Evolutionary conservation across 2,329 filamentous ascomycete species (phyloP).

Genomic region (Lachnellula cervina): DNA sequence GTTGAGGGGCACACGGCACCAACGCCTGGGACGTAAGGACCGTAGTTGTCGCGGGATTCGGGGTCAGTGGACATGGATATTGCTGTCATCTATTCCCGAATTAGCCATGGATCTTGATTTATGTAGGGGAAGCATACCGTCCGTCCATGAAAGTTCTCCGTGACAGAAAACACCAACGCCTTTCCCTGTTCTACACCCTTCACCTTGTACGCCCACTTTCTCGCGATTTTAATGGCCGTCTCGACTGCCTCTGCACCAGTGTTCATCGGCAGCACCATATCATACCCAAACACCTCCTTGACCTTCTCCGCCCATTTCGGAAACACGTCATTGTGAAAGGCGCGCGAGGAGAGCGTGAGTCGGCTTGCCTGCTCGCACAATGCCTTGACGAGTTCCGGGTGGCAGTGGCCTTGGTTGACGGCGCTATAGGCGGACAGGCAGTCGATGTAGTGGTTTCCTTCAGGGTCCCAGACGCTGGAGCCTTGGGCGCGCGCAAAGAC

Average conservation of each 20-base stretch:
- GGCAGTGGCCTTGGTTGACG: constrained; percentile 97
- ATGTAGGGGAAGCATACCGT: constrained; percentile 57
- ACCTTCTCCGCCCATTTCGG: constrained; percentile 92
- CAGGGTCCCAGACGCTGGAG: constrained; percentile 92
- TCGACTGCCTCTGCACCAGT: constrained; percentile 95
- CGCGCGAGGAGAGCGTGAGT: constrained; percentile 85
- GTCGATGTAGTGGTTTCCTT: constrained; percentile 92
- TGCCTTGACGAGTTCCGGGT: constrained; percentile 90
- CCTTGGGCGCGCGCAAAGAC: constrained; percentile 85
- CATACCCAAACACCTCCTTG: constrained; percentile 82
- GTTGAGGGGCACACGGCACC: constrained; percentile 73
- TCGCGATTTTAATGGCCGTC: constrained; percentile 90
- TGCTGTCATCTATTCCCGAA: constrained; percentile 63
- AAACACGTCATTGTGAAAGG: constrained; percentile 98
- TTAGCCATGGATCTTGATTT: not conserved
- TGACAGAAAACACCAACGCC: constrained; percentile 77
- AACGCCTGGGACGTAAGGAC: constrained; percentile 87
- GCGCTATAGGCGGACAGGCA: constrained; percentile 98
- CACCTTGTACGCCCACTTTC: constrained; percentile 97
- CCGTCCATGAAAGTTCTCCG: constrained; percentile 94
- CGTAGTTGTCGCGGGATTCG: constrained; percentile 91
- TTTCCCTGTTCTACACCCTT: constrained; percentile 83
- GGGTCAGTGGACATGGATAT: constrained; percentile 94
- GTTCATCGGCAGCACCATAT: constrained; percentile 98
- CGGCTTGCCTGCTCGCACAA: constrained; percentile 84